Conservation (phyloP, 768 basidiomycete species). For the Nevesoporus exiguus region DNA sequence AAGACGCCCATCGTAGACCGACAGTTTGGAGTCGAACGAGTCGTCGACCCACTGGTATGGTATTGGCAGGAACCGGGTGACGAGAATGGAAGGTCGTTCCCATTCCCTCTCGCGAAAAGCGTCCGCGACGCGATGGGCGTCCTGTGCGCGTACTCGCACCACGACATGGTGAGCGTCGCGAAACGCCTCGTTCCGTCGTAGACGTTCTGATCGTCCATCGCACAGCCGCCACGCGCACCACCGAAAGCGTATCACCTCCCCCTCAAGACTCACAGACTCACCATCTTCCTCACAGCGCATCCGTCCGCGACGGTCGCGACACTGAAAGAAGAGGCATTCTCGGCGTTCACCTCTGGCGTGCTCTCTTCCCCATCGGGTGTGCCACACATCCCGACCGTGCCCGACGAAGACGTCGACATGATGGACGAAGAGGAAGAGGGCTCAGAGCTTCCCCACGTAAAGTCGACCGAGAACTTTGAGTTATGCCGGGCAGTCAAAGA, state of each 20-base stretch:
- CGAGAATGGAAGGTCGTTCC: conserved; percentile 26
- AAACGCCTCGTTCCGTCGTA: not conserved
- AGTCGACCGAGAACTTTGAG: conserved; percentile 53
- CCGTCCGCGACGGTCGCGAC: conserved; percentile 52
- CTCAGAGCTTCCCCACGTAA: conserved; percentile 34
- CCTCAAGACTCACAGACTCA: conserved; percentile 72
- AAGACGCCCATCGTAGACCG: conserved; percentile 47
- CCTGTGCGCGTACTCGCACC: not conserved
- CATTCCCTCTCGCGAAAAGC: conserved; percentile 5
- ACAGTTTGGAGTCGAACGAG: conserved; percentile 6
- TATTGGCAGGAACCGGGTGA: conserved; percentile 17
- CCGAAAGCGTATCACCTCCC: conserved; percentile 66
- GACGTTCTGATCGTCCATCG: not conserved
- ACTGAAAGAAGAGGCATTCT: conserved; percentile 62
- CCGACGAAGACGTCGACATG: conserved; percentile 26
- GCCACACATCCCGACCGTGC: conserved; percentile 31
- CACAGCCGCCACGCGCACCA: conserved; percentile 49
- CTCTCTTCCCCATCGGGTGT: conserved; percentile 23
- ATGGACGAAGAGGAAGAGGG: conserved; percentile 8
- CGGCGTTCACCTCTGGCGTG: conserved; percentile 54
- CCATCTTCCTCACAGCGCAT: conserved; percentile 55
- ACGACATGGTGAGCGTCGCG: conserved; percentile 20
- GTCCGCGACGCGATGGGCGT: not conserved
- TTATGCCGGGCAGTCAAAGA: conserved; percentile 54
- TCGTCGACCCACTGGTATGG: no score